These are phyloP conservation scores for Globisporangium lucens DNA, from an alignment of 352 stramenopile genomes.

Conservation along the genomic window DNA sequence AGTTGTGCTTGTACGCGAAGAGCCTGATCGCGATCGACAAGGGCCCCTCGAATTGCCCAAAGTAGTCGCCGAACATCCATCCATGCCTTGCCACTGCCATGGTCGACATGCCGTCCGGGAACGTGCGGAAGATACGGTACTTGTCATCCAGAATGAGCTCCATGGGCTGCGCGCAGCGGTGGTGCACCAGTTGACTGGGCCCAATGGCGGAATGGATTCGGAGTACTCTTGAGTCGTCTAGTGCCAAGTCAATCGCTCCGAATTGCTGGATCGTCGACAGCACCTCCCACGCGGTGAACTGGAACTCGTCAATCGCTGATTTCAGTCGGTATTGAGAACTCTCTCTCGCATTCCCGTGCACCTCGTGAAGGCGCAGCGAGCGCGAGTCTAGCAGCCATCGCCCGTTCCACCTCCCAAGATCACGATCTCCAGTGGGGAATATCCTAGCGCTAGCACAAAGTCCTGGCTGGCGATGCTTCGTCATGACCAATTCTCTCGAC, in stretches of 20 bases:
- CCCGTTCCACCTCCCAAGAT: conserved; percentile 8
- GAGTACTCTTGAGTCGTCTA: conserved; percentile 4
- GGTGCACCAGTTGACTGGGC: not conserved
- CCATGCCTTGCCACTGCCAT: conserved; percentile 13
- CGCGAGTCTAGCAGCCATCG: conserved; percentile 19
- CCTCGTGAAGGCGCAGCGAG: conserved; percentile 10
- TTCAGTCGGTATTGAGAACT: not conserved
- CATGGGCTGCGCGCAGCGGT: not conserved
- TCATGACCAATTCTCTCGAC: conserved; percentile 5
- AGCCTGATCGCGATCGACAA: conserved; percentile 4
- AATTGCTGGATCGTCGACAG: conserved; percentile 9
- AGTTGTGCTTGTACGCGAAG: not conserved
- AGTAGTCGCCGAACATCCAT: conserved; percentile 27
- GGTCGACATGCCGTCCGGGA: conserved; percentile 25
- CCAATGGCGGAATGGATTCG: not conserved
- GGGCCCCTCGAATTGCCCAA: conserved; percentile 10
- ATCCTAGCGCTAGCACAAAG: not conserved
- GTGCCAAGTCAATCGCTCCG: not conserved
- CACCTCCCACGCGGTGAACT: conserved; percentile 2
- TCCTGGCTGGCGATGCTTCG: too few relatives aligned
- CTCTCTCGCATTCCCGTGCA: not conserved
- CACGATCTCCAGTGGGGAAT: not conserved
- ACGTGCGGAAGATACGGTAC: conserved; percentile 27
- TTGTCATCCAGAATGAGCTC: conserved; percentile 24
- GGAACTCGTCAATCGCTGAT: not conserved